Evolutionary conservation across 257 asterid species (phyloP).

Genomic region (Ehretia macrophylla): DNA sequence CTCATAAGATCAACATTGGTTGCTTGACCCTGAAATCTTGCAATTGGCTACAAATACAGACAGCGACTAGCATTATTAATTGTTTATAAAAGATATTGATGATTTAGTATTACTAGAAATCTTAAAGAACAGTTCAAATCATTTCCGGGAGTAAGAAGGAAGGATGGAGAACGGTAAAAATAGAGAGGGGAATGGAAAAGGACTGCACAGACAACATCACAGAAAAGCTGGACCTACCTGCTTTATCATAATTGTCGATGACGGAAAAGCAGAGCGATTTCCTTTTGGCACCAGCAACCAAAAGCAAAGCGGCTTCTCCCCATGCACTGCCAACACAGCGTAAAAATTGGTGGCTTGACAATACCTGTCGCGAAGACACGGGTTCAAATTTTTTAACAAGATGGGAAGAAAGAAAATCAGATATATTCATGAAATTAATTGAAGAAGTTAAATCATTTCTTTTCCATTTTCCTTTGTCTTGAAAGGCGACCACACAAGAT

Average conservation of each 20-base stretch:
- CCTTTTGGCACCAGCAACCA: conserved; percentile 98
- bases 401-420: conserved; percentile 1
- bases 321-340: conserved; percentile 98
- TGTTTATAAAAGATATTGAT: no score
- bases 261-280: conserved; percentile 90
- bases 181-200: background rate
- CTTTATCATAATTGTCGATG: conserved; percentile 91
- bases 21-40: conserved; percentile 94
- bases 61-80: background rate
- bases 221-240: conserved; percentile 37
- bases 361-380: conserved; percentile 39
- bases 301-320: conserved; percentile 97
- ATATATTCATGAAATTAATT: background rate
- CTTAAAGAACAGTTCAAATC: conserved; percentile 4
- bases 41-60: conserved; percentile 74
- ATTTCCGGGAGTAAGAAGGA: no score
- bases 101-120: background rate
- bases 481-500: no score
- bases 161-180: no score
- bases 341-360: conserved; percentile 87
- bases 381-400: background rate
- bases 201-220: no score
- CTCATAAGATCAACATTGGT: conserved; percentile 85
- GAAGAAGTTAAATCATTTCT: no score
- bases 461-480: no score